phyloP scores from a whole-genome alignment of 2,329 filamentous ascomycete species.

The Rasamsonia emersonii region DNA sequence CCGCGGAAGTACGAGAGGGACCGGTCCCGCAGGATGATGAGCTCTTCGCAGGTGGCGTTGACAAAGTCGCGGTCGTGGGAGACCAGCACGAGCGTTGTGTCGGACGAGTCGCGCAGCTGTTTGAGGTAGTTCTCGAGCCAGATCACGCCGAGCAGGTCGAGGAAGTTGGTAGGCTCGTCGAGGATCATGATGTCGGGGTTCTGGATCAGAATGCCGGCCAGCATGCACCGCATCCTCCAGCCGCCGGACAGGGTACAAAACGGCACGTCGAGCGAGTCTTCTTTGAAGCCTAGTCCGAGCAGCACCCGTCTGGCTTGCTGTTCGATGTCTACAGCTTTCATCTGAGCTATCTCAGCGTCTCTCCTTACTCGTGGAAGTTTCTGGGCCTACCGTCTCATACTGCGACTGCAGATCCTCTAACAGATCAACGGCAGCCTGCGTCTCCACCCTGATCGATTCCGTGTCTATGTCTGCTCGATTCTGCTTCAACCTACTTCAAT shows the following conservation, averaged over 20 bases:
- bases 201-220: constrained; percentile 60
- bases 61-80: constrained; percentile 80
- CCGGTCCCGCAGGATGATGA: constrained; percentile 67
- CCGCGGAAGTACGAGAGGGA: constrained; percentile 66
- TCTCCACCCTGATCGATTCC: constrained; percentile 54
- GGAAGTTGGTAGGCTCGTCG: constrained; percentile 81
- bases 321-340: constrained; percentile 55
- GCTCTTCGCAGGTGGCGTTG: constrained; percentile 64
- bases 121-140: constrained; percentile 71
- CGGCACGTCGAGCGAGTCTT: constrained; percentile 50
- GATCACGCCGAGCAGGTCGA: constrained; percentile 73
- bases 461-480: constrained; percentile 49
- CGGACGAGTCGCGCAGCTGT: constrained; percentile 43
- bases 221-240: constrained; percentile 62
- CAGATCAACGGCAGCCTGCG: constrained; percentile 59
- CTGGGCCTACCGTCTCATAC: constrained; percentile 56
- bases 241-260: constrained; percentile 65
- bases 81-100: constrained; percentile 64
- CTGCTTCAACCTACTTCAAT: constrained; percentile 36
- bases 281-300: constrained; percentile 62
- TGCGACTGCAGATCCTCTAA: constrained; percentile 60
- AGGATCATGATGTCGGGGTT: constrained; percentile 70
- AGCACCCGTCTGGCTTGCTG: constrained; percentile 58
- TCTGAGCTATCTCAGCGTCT: constrained; percentile 20
- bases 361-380: too few relatives aligned